phyloP scores from a whole-genome alignment of 768 basidiomycete species.

The Obba rivulosa region DNA sequence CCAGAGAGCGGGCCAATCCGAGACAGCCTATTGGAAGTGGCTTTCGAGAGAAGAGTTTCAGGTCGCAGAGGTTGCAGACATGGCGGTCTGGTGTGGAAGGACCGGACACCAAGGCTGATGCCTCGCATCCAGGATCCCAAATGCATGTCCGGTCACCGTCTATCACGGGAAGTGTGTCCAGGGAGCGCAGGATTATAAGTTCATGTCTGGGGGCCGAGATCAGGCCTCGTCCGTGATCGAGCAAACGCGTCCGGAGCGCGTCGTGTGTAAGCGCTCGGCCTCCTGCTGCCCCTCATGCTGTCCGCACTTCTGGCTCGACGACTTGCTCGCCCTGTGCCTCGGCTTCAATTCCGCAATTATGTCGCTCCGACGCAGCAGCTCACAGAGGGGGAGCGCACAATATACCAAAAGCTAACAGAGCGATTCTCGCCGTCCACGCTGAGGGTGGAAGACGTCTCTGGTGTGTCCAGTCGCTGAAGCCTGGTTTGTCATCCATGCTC shows the following conservation, averaged over 20 bases:
- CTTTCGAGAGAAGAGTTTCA: too few species aligned
- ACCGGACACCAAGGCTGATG: background rate
- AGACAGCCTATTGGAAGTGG: too few species aligned
- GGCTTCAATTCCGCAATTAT: conserved; percentile 12
- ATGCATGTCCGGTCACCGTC: background rate
- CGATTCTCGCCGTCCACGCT: conserved; percentile 77
- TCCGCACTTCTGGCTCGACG: conserved; percentile 18
- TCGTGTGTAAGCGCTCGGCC: background rate
- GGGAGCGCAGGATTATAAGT: background rate
- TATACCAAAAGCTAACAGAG: conserved; percentile 65
- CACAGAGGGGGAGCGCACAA: conserved; percentile 62
- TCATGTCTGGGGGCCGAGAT: too few species aligned
- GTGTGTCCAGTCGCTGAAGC: conserved; percentile 4
- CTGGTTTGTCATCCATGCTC: background rate
- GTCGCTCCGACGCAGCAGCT: conserved; percentile 18
- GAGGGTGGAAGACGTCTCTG: conserved; percentile 92
- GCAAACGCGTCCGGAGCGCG: background rate
- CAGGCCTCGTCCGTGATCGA: too few species aligned
- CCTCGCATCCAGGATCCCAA: background rate
- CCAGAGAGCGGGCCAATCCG: too few species aligned
- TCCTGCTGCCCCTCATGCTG: conserved; percentile 15
- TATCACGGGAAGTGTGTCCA: background rate
- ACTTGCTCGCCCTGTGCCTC: conserved; percentile 5
- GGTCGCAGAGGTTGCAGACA: background rate
- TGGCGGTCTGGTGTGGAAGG: background rate